These are phyloP conservation scores for Suhomyces wounanorum DNA, from an alignment of 1,139 yeast species.

Conservation along the genomic window DNA sequence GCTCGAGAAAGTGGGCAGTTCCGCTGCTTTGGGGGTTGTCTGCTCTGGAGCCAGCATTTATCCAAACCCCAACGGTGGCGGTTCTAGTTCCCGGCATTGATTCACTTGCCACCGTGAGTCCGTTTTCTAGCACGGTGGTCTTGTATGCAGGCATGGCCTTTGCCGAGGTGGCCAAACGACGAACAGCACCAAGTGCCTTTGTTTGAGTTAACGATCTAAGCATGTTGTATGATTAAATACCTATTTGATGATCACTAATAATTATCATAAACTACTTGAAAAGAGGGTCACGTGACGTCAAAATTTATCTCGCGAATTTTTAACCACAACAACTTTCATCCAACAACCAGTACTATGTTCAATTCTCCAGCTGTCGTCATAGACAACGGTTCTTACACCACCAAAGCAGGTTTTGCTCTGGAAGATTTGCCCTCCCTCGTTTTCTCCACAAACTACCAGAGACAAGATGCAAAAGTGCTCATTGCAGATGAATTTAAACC, in stretches of 20 bases:
- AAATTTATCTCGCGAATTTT: neutral
- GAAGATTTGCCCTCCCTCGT: slow-evolving; percentile 64
- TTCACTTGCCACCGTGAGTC: slow-evolving; percentile 92
- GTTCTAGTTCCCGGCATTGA: slow-evolving; percentile 84
- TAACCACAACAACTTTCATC: slow-evolving; percentile 3
- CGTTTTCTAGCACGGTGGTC: slow-evolving; percentile 73
- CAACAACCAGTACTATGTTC: slow-evolving; percentile 10
- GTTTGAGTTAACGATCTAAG: slow-evolving; percentile 2
- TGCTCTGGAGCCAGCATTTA: slow-evolving; percentile 97
- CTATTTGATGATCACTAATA: neutral
- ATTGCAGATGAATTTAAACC: slow-evolving; percentile 53
- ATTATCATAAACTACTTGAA: neutral
- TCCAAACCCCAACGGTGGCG: slow-evolving; percentile 97
- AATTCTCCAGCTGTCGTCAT: slow-evolving; percentile 63
- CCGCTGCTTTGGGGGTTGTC: slow-evolving; percentile 85
- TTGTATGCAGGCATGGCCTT: slow-evolving; percentile 22
- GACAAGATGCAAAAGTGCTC: slow-evolving; percentile 31
- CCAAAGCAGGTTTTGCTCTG: slow-evolving; percentile 71
- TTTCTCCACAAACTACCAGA: slow-evolving; percentile 57
- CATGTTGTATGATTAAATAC: neutral
- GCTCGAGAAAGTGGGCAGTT: slow-evolving; percentile 96
- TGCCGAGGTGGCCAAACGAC: slow-evolving; percentile 13
- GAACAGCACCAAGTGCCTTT: slow-evolving; percentile 1
- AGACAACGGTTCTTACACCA: slow-evolving; percentile 65
- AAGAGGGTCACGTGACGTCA: neutral